Evolutionary conservation across 1,139 yeast genomes (phyloP), one percentile per base, ranked within the genome.

Genomic region (Debaryomycetaceae sp.): DNA sequence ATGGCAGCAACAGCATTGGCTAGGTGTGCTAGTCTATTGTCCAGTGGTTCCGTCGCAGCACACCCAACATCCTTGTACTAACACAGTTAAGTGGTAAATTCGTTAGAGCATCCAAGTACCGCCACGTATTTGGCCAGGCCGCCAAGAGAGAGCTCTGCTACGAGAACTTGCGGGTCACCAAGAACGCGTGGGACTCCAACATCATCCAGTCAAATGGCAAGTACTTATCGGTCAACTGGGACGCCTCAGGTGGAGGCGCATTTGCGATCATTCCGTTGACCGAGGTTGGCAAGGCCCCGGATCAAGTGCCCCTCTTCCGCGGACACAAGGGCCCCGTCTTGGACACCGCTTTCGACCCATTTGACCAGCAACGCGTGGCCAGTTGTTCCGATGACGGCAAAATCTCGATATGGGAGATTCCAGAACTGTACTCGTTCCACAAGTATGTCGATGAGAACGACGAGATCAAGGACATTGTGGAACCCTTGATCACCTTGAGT

Each of bases 131-230:
- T 58, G 97, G 97, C 27, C 96, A 89, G 58, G 75, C 93, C 12
- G 71, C 85, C 47, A 91, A 91, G 61, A 84, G 76, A 53, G 97
- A 91, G 52, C 67, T 81, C 40, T 81, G 86, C 53, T 89, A 84
- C 53, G 97, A 91, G 50, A 91, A 91, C 58, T 67, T 91, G 44
- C 79, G 75, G 47, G 74, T 81, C 35, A 84, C 95, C 45, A 79
- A 84, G 53, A 89, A 88, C 48, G 98, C 97, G 1, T 91, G 95
- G 86, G 98, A 91, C 55, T 85, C 96, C 30, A 89, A 89, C 54
- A 70, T 91, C 43, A 73, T 89, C 44, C 79, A 84, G 31, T 39
- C 57, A 41, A 91, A 91, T 53, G 93, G 96, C 20, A 81, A 83
- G 56, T 91, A 76, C 50, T 61, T 91, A 24, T 72, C 96, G 1